Conservation (phyloP, 345 rosid species). For the Euphorbia pulcherrima region DNA sequence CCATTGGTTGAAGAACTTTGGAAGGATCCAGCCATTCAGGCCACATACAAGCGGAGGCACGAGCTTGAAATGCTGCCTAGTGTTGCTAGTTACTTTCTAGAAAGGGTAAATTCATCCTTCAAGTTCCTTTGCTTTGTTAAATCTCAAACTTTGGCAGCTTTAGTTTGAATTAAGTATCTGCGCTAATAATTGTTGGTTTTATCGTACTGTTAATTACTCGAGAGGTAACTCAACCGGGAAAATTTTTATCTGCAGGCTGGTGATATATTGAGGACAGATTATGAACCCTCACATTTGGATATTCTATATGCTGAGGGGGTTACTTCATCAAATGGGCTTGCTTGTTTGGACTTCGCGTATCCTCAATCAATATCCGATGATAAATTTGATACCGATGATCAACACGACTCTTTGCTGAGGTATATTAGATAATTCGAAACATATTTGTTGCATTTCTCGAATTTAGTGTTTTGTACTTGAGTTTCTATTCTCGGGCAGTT, state of each 20-base stretch:
- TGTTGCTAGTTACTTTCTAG: constrained; percentile 81
- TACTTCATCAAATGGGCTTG: constrained; percentile 91
- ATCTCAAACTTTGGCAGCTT: background rate
- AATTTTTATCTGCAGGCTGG: constrained; percentile 46
- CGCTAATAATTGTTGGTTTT: background rate
- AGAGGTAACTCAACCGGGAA: background rate
- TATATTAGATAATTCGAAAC: constrained; percentile 23
- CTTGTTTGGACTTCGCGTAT: constrained; percentile 80
- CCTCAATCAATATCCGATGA: constrained; percentile 63
- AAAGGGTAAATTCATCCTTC: constrained; percentile 56
- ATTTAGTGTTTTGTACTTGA: background rate
- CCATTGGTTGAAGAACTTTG: constrained; percentile 91
- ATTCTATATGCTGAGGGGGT: constrained; percentile 93
- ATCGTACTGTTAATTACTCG: background rate
- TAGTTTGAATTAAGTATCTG: background rate
- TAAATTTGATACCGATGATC: constrained; percentile 54
- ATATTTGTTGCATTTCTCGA: background rate
- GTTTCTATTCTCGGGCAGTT: background rate
- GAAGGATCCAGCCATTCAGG: constrained; percentile 79
- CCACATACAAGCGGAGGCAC: constrained; percentile 67
- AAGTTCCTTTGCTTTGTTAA: constrained; percentile 9
- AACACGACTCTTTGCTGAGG: constrained; percentile 70
- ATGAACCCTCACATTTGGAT: constrained; percentile 92
- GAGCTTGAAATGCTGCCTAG: constrained; percentile 81
- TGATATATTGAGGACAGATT: constrained; percentile 71